Conservation (phyloP, 2,329 filamentous ascomycete species). For the Sclerotinia sclerotiorum region DNA sequence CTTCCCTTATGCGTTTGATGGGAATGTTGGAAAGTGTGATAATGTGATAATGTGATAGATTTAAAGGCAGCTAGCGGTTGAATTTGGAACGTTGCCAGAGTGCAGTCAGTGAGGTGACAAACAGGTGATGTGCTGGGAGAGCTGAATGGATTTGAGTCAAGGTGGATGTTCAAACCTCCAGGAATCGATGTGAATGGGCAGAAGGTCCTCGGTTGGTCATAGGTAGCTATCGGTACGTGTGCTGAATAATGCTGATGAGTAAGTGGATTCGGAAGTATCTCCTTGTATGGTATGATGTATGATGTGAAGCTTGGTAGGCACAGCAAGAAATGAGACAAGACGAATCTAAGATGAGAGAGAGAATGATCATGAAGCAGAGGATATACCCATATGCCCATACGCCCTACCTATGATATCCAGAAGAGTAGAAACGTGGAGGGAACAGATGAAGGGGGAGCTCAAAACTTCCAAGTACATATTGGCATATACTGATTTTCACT, state of each 20-base stretch:
- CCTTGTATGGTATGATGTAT: not conserved
- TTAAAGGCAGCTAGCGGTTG: not conserved
- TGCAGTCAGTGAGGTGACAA: too few relatives aligned
- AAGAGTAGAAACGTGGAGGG: too few relatives aligned
- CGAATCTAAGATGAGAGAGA: not conserved
- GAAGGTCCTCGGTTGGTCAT: too few relatives aligned
- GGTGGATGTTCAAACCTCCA: not conserved
- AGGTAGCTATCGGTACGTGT: too few relatives aligned
- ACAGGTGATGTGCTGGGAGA: not conserved
- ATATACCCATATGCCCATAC: not conserved
- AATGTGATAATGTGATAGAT: not conserved
- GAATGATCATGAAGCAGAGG: not conserved
- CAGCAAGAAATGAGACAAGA: not conserved
- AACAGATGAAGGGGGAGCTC: too few relatives aligned
- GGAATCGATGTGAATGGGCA: not conserved
- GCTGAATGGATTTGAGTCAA: not conserved
- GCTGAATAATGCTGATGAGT: constrained; percentile 2
- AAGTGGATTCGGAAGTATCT: not conserved
- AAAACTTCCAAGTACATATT: too few relatives aligned
- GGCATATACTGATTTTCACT: not conserved
- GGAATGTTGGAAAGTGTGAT: not conserved
- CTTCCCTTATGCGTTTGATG: not conserved
- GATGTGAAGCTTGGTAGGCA: not conserved
- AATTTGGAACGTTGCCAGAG: not conserved
- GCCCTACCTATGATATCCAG: too few relatives aligned